Percentiles rank a stretch among this genome's conserved stretches.
These are phyloP conservation scores for Mycena floridula DNA, from an alignment of 768 basidiomycete species.

Conservation along the genomic window DNA sequence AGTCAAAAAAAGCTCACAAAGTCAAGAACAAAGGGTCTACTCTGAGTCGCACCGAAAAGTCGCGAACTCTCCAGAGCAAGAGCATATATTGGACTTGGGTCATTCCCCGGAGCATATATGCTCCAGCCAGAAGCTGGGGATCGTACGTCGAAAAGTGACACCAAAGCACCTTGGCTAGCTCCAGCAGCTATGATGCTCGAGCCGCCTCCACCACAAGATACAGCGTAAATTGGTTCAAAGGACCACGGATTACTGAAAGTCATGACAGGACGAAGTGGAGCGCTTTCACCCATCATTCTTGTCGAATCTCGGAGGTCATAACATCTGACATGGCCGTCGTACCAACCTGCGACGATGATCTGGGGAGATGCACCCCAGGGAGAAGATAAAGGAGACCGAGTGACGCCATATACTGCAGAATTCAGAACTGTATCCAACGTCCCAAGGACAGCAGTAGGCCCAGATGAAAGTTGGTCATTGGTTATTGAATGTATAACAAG, in stretches of 20 bases:
- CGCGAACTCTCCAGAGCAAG: conserved; percentile 72
- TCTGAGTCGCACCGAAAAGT: conserved; percentile 73
- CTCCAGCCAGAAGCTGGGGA: conserved; percentile 61
- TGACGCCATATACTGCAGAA: conserved; percentile 72
- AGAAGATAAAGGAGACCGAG: conserved; percentile 51
- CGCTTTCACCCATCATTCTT: conserved; percentile 5
- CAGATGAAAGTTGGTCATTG: conserved; percentile 35
- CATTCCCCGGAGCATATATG: conserved; percentile 75
- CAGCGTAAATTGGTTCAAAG: conserved; percentile 67
- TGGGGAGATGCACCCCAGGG: conserved; percentile 69
- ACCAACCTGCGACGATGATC: conserved; percentile 77
- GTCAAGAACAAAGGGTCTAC: conserved; percentile 72
- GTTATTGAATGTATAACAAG: conserved; percentile 51
- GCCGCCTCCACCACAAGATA: conserved; percentile 69
- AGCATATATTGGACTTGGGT: conserved; percentile 72
- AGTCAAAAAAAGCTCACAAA: no score
- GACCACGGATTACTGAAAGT: conserved; percentile 63
- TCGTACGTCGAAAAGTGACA: conserved; percentile 81
- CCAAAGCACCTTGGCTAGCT: conserved; percentile 67
- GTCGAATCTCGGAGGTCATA: conserved; percentile 63
- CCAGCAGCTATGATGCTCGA: conserved; percentile 68
- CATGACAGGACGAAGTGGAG: conserved; percentile 49
- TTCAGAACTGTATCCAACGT: conserved; percentile 19
- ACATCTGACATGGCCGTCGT: conserved; percentile 65
- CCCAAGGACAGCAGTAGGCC: conserved; percentile 44